Evolutionary conservation across 805 yeast species (phyloP), one percentile per base, ranked within the genome.

Genomic region (Hermanozyma aechmeae): DNA sequence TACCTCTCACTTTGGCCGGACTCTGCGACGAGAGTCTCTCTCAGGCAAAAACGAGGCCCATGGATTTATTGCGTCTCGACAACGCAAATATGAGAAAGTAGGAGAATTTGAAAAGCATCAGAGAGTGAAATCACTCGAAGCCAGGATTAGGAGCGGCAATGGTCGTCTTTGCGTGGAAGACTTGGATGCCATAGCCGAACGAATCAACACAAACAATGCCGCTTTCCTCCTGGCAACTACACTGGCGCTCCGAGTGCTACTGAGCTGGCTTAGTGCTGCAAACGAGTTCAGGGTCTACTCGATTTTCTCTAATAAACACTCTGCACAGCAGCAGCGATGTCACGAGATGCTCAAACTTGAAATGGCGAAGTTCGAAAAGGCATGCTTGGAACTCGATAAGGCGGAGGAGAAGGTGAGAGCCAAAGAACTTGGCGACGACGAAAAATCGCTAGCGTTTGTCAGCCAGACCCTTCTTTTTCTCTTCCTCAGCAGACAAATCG

Each of bases 251-350:
- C 39, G 23, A 6, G 38, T 37, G 1, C 28, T 46, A 2, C 27
- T 34, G 6, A 35, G 34, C 7, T 57, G 63, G 63, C 25, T 57
- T 4, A 26, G 26, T 5, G 46, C 45, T 23, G 56, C 61, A 3
- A 56, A 57, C 33, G 38, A 42, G 3, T 57, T 43, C 35, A 37
- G 61, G 20, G 20, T 33, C 9, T 49, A 45, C 31, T 13, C 45
- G 4, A 15, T 28, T 7, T 20, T 48, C 5, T 23, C 28, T 13
- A 25, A 30, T 3, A 28, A 22, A 6, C 45, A 43, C 29, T 16
- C 14, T 9, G 28, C 29, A 12, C 28, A 31, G 11, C 57, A 47
- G 23, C 16, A 37, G 24, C 33, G 35, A n/a, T 24, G 33, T n/a
- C 34, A 42, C n/a, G 32, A 38, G 8, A 29, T 28, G 5, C 21